A percentile compares a stretch with the other conserved stretches of the same genome.
phyloP scores from a whole-genome alignment of 805 yeast genomes.

The Jamesozyma spencerorum region DNA sequence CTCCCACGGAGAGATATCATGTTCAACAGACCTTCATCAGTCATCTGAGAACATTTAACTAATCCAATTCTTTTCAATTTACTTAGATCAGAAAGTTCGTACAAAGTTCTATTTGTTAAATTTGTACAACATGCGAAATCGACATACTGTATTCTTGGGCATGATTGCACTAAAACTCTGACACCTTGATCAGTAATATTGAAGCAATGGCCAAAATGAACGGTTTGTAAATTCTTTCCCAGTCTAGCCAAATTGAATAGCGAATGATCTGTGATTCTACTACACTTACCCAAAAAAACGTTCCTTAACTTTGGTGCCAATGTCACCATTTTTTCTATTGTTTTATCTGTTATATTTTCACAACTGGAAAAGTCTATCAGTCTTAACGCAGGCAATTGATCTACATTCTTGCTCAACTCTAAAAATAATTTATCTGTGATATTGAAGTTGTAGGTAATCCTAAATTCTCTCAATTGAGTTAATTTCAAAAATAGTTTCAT shows the following conservation, averaged over 20 bases:
- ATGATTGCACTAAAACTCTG: constrained; percentile 56
- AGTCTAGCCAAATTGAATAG: constrained; percentile 60
- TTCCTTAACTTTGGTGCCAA: constrained; percentile 82
- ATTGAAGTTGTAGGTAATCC: constrained; percentile 63
- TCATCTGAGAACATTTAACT: constrained; percentile 81
- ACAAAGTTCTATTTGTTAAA: constrained; percentile 72
- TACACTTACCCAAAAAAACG: constrained; percentile 82
- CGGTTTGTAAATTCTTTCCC: constrained; percentile 73
- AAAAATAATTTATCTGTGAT: constrained; percentile 58
- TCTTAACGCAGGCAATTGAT: constrained; percentile 53
- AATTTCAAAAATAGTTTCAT: constrained; percentile 48
- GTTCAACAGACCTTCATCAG: constrained; percentile 71
- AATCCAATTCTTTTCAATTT: constrained; percentile 83
- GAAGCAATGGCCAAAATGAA: constrained; percentile 90
- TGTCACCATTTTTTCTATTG: constrained; percentile 60
- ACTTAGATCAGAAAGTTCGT: constrained; percentile 67
- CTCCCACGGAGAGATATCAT: constrained; percentile 58
- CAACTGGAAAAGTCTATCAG: constrained; percentile 82
- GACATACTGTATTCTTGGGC: constrained; percentile 81
- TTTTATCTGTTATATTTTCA: constrained; percentile 65
- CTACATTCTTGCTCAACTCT: constrained; percentile 22
- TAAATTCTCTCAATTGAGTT: constrained; percentile 72
- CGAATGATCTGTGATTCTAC: constrained; percentile 74
- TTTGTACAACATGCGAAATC: constrained; percentile 93
- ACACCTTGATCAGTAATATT: constrained; percentile 88